Evolutionary conservation across 2,329 filamentous ascomycete species (phyloP), one percentile per base, ranked within the genome.

Genomic region (Exophiala spinifera): DNA sequence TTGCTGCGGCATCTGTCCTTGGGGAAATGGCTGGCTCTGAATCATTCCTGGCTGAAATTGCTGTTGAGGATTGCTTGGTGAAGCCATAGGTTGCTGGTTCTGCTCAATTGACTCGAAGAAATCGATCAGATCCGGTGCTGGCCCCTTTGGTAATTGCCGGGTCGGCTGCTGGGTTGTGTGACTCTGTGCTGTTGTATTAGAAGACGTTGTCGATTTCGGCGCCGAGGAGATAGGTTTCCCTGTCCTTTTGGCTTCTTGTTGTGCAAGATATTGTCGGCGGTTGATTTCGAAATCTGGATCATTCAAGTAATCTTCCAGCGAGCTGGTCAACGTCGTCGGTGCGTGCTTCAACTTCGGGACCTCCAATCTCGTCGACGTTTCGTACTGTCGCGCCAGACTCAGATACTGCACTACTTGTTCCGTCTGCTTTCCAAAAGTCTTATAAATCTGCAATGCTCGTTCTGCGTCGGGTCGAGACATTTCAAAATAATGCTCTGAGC

Each of bases 281-380:
- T 97, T 94, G 52, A 91, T 81, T 64, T 99, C 94, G 65, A 99
- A 99, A 70, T 99, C 94, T 2, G 90, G 85, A 66, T 99, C 94
- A 60, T 91, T 86, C 43, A 99, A 76, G 67, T 99, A 97, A 63
- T 99, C 94, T 69, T 97, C 91, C 21, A 99, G 79, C 52, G 95
- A 90, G 21, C 86, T 86, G 14, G 89, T 89, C 49, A 99, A 74
- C 67, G 94, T 95, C 1, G 95, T 91, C 1, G 94, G 95, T 4
- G 94, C 94, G 69, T 99, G 94, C 75, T 96, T 97, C 62, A 99
- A 80, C 75, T 96, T 96, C 8, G 94, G 94, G 6, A 99, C 95
- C 67, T 96, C 90, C 36, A 99, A 82, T 57, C 92, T 81, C 4
- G 94, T 99, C 60, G 91, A 89, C 67, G 91, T 87, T 72, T 97